These are phyloP conservation scores for Thinopyrum obtusiflorum DNA, from an alignment of 202 grass and related monocot species.

Conservation along the genomic window DNA sequence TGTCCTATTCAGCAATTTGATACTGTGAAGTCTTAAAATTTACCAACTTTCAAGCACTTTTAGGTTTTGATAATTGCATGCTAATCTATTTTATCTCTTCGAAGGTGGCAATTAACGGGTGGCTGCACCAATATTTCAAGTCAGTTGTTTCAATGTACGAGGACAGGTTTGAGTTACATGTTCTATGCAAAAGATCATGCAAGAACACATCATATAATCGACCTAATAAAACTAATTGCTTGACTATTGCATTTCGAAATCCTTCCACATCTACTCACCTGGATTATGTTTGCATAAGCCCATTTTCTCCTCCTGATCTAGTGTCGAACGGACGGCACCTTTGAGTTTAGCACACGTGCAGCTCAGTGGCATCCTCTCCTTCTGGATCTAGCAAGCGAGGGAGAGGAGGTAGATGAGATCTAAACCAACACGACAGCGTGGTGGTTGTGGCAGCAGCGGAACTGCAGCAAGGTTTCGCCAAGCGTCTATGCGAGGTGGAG, in stretches of 20 bases:
- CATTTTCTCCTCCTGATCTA: constrained; percentile 57
- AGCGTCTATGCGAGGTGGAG: too few species aligned
- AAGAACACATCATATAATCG: constrained; percentile 38
- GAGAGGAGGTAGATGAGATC: too few species aligned
- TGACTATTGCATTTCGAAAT: constrained; percentile 55
- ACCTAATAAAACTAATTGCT: constrained; percentile 54
- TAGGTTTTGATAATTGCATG: not conserved
- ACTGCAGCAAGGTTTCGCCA: too few species aligned
- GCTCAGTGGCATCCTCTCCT: too few species aligned
- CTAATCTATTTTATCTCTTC: constrained; percentile 34
- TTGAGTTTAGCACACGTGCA: too few species aligned
- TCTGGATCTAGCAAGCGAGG: too few species aligned
- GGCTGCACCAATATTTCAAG: constrained; percentile 80
- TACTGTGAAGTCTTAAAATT: not conserved
- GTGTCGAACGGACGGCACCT: too few species aligned
- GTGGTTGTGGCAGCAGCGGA: too few species aligned
- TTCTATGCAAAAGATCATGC: constrained; percentile 52
- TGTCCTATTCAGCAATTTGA: not conserved
- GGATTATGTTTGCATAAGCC: constrained; percentile 65
- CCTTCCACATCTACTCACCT: constrained; percentile 25
- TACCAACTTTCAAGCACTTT: not conserved
- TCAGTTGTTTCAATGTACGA: constrained; percentile 92
- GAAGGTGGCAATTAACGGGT: constrained; percentile 81
- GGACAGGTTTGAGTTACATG: constrained; percentile 78
- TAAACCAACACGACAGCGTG: too few species aligned